Conservation (phyloP, 2,329 filamentous ascomycete genomes). For the Exophiala spinifera region DNA sequence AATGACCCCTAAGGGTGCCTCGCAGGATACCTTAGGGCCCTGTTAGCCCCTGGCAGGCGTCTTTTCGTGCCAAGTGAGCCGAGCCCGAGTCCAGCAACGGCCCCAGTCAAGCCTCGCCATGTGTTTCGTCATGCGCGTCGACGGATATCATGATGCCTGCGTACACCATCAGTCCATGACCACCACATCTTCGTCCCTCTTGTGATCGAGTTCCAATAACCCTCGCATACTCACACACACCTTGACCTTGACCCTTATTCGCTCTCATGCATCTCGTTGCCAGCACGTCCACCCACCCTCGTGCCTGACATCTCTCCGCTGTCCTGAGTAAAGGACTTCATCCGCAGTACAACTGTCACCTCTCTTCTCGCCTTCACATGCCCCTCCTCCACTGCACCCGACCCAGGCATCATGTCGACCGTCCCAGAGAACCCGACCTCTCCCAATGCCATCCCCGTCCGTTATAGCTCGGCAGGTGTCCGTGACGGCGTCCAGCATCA, state of each 20-base stretch:
- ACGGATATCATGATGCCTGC: not conserved
- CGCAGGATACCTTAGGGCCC: too few species aligned
- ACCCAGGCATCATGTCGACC: conserved; percentile 15
- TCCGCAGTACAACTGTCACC: not conserved
- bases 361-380: conserved; percentile 16
- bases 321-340: too few species aligned
- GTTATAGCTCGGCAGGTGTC: conserved; percentile 65
- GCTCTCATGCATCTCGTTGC: not conserved
- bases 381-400: not conserved
- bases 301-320: not conserved
- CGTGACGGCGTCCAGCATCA: conserved; percentile 34
- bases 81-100: not conserved
- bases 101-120: not conserved
- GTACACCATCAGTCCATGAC: too few species aligned
- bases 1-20: too few species aligned
- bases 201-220: too few species aligned
- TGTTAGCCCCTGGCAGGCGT: too few species aligned
- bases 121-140: not conserved
- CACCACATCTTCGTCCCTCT: too few species aligned
- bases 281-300: not conserved
- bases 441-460: conserved; percentile 68
- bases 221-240: not conserved
- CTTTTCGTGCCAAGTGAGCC: too few species aligned
- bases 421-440: conserved; percentile 36
- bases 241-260: not conserved